Evolutionary conservation across 495 filamentous ascomycete genomes (phyloP).

Genomic region (Xylona heveae): DNA sequence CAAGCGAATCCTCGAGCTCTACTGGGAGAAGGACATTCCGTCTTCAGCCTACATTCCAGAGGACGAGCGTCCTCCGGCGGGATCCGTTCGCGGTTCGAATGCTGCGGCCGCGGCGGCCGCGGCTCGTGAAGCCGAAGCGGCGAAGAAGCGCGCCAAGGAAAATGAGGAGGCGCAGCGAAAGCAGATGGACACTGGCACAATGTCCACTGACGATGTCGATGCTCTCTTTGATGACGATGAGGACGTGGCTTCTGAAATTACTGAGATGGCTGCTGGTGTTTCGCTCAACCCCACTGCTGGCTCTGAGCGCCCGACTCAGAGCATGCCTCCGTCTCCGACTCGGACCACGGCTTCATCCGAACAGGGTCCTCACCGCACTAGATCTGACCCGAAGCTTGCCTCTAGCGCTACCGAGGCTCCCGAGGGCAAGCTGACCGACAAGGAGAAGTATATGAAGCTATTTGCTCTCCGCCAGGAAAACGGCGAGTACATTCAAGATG

Average conservation of each 20-base stretch:
- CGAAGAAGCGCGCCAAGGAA: slow-evolving; percentile 56
- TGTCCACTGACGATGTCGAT: slow-evolving; percentile 75
- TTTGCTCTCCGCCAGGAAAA: slow-evolving; percentile 84
- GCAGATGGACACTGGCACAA: slow-evolving; percentile 81
- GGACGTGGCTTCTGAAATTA: slow-evolving; percentile 57
- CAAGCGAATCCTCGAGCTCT: slow-evolving; percentile 76
- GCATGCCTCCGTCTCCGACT: slow-evolving; percentile 81
- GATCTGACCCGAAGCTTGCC: slow-evolving; percentile 80
- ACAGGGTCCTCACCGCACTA: slow-evolving; percentile 65
- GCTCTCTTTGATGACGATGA: slow-evolving; percentile 90
- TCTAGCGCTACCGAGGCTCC: slow-evolving; percentile 42
- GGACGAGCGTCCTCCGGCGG: slow-evolving; percentile 79
- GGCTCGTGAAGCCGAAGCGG: slow-evolving; percentile 57
- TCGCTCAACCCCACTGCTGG: slow-evolving; percentile 42
- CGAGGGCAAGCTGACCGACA: slow-evolving; percentile 67
- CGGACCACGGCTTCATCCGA: slow-evolving; percentile 45
- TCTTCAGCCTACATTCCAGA: slow-evolving; percentile 93
- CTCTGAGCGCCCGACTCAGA: slow-evolving; percentile 66
- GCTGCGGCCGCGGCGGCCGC: slow-evolving; percentile 58
- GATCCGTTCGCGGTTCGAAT: slow-evolving; percentile 36
- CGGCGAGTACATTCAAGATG: slow-evolving; percentile 93
- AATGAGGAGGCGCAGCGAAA: slow-evolving; percentile 70
- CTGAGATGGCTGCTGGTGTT: slow-evolving; percentile 67
- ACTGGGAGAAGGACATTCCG: slow-evolving; percentile 98
- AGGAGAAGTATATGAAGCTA: slow-evolving; percentile 84